phyloP scores from a whole-genome alignment of 495 filamentous ascomycete genomes.

The Geoglossum glabrum region DNA sequence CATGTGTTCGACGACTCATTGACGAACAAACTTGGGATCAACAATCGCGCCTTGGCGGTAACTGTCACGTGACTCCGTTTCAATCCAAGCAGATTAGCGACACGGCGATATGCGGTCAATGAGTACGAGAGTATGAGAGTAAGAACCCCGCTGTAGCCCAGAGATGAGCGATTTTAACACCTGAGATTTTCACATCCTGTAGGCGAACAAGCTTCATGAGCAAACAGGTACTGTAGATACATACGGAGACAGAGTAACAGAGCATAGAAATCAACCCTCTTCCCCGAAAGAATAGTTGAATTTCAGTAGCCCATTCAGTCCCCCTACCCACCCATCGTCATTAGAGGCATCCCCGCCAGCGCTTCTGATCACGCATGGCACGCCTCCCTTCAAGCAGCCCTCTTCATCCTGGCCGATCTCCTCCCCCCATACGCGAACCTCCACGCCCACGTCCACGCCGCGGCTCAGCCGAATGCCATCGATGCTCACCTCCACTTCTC shows the following conservation, averaged over 20 bases:
- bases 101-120: no score
- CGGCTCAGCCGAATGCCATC: constrained; percentile 57
- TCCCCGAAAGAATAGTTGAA: constrained; percentile 97
- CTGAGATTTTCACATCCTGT: not conserved
- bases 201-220: not conserved
- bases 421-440: constrained; percentile 72
- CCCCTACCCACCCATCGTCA: constrained; percentile 89
- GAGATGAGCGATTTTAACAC: no score
- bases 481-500: constrained; percentile 72
- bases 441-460: constrained; percentile 62
- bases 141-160: no score
- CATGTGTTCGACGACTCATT: not conserved
- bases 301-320: constrained; percentile 82
- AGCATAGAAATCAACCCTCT: constrained; percentile 6
- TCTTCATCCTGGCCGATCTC: constrained; percentile 30
- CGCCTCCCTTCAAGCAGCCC: constrained; percentile 41
- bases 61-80: not conserved
- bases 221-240: not conserved
- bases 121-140: no score
- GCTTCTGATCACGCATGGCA: constrained; percentile 34
- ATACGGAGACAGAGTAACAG: not conserved
- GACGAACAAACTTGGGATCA: not conserved
- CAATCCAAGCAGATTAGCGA: no score
- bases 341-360: constrained; percentile 16
- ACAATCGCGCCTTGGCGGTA: not conserved